phyloP scores from a whole-genome alignment of 345 rosid species.

The Capsella bursapastoris region DNA sequence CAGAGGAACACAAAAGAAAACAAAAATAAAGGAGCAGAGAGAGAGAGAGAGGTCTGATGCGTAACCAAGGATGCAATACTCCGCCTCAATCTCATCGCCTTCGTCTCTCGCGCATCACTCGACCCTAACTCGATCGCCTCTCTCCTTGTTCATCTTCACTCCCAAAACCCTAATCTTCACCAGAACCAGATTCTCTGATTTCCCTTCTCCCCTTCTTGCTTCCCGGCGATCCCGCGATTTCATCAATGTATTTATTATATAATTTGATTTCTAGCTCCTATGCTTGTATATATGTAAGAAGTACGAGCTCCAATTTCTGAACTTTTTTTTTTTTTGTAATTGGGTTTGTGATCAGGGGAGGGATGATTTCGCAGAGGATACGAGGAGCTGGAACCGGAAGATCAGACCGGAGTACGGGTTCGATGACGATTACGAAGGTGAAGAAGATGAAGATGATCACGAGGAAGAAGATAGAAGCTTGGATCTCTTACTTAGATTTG shows the following conservation, averaged over 20 bases:
- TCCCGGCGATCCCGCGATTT: conserved; percentile 46
- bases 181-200: conserved; percentile 4
- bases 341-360: conserved; percentile 40
- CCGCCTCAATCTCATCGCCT: conserved; percentile 43
- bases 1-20: background rate
- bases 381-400: conserved; percentile 75
- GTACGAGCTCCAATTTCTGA: background rate
- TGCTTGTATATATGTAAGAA: background rate
- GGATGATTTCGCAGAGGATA: conserved; percentile 50
- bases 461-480: conserved; percentile 87
- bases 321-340: background rate
- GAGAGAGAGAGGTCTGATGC: conserved; percentile 20
- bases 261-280: background rate
- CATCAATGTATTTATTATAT: conserved; percentile 30
- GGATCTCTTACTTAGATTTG: conserved; percentile 73
- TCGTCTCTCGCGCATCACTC: conserved; percentile 34
- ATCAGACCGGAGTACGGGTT: conserved; percentile 52
- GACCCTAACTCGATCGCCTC: conserved; percentile 24
- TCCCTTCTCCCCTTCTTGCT: conserved; percentile 32
- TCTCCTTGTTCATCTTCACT: conserved; percentile 23
- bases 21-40: background rate
- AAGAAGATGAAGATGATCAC: conserved; percentile 59
- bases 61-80: conserved; percentile 39
- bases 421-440: conserved; percentile 46
- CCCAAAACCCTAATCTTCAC: conserved; percentile 38